Evolutionary conservation across 768 basidiomycete species (phyloP), one percentile per base, ranked within the genome.

Genomic region (Cystobasidium tubakii): DNA sequence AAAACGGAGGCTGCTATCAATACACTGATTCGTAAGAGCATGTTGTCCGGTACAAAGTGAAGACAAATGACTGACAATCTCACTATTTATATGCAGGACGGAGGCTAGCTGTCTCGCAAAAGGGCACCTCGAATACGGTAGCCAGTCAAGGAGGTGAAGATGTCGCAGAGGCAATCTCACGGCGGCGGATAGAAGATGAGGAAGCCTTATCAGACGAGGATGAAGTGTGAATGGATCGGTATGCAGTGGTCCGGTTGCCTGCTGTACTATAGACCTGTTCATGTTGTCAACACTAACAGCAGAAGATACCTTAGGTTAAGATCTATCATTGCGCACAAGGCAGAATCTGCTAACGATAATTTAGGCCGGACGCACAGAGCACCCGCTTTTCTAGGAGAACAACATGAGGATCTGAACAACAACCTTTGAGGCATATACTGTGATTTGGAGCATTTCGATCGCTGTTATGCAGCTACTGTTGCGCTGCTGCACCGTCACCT

Each of bases 1-100:
- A 89, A 87, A 82, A 96, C 92, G 0, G 90, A 94, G 75, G 90
- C 94, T 81, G 87, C 93, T 4, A 90, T 97, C 75, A 91, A 94
- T 78, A 90, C 88, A 1, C 85, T 97, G 25, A 97, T 97, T 79
- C 88, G 95, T 97, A 78, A 80, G 92, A 62, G 36, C 9, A 13
- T 12, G 34, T 31, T 33, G 12, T 13, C 66, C 1, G 19, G 25
- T 10, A 15, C 46, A 55, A 13, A 2, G n/a, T n/a, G 23, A 21
- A 19, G 73, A 2, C 31, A 70, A 15, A 33, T 25, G 9, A 6
- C 34, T 42, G 42, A 42, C 17, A 7, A 42, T 42, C 7, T 17
- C 42, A 7, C 46, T 33, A 19, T 15, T 57, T 21, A 42, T 23
- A 23, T 55, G 50, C 73, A 75, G 70, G 74, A 9, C 74, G 71